A percentile compares a stretch with the other conserved stretches of the same genome.
Evolutionary conservation across 2,329 filamentous ascomycete species (phyloP).

Genomic region (Pseudocercospora pini-densiflorae): DNA sequence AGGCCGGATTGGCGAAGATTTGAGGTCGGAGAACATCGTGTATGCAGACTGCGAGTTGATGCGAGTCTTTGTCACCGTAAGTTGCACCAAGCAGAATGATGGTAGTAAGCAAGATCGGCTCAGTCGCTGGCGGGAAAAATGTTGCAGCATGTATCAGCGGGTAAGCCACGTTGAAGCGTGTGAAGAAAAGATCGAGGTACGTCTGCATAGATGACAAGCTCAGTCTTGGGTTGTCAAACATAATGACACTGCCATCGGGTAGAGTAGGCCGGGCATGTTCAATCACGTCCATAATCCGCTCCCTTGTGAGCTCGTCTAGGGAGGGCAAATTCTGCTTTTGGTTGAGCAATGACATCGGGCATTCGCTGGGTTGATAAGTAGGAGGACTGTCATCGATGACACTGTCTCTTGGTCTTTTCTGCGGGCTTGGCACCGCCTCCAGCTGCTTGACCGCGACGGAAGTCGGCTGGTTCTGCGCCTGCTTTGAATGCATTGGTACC

Average conservation of each 20-base stretch:
- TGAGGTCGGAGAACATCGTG: constrained; percentile 64
- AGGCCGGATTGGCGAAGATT: constrained; percentile 62
- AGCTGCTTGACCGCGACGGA: not conserved
- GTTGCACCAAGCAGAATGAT: constrained; percentile 66
- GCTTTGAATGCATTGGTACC: not conserved
- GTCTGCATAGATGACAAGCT: constrained; percentile 57
- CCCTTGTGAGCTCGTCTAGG: constrained; percentile 45
- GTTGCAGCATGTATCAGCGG: constrained; percentile 64
- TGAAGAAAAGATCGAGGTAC: constrained; percentile 65
- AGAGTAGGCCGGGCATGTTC: constrained; percentile 54
- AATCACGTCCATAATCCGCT: constrained; percentile 56
- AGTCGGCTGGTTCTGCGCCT: not conserved
- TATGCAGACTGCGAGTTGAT: constrained; percentile 65
- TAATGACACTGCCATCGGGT: constrained; percentile 53
- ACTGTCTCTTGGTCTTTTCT: not conserved
- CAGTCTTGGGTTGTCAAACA: constrained; percentile 57
- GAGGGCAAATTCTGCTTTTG: constrained; percentile 11
- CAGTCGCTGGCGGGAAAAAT: constrained; percentile 56
- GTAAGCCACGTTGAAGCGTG: constrained; percentile 64
- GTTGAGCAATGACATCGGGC: constrained; percentile 15
- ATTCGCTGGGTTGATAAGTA: not conserved
- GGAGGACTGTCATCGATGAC: not conserved
- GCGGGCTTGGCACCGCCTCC: not conserved
- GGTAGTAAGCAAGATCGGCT: constrained; percentile 59
- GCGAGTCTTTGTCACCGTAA: constrained; percentile 62